Evolutionary conservation across 805 yeast genomes (phyloP), one percentile per base, ranked within the genome.

Genomic region (Huiozyma naganishii): DNA sequence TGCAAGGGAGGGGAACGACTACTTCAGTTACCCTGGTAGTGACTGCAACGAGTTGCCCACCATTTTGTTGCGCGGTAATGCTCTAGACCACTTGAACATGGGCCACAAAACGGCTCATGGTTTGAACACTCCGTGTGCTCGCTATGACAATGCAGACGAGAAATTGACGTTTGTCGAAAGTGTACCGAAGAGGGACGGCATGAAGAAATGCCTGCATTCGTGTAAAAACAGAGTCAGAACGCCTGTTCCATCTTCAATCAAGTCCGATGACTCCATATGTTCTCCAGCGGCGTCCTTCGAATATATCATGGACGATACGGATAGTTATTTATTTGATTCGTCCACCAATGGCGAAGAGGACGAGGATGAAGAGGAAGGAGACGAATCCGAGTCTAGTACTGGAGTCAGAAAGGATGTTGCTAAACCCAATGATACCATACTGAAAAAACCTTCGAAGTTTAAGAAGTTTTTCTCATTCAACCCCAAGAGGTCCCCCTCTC

Each of bases 1-100:
- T 36, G 40, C 41, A 17, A 36, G 34, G 6, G 57, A 53, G 41
- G 55, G 55, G 32, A 23, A 37, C 6, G 57, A 53, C 39, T 53
- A 53, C 39, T 53, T 53, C 32, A 48, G 49, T 32, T 52, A 52
- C 40, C 32, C 39, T 36, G 33, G 27, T 27, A 41, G 36, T 33
- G 17, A 40, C 2, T 17, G 23, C 4, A 17, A 17, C 23, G 28
- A 9, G 44, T 43, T 6, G 8, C 12, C 4, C 29, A 3, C 23
- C 23, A 17, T 17, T 17, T 17, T 17, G 23, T 17, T 17, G 23
- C 23, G 23, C 13, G 34, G 17, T 32, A 10, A 7, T 8, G 23
- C 2, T 6, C 13, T 13, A 17, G 23, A 10, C 27, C 23, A 17
- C 2, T 17, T 17, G 23, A 17, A 17, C 23, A 17, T 17, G 23